Base-by-base conservation (phyloP, 768 basidiomycete genomes). In the Stropharia rugosoannulata region DNA sequence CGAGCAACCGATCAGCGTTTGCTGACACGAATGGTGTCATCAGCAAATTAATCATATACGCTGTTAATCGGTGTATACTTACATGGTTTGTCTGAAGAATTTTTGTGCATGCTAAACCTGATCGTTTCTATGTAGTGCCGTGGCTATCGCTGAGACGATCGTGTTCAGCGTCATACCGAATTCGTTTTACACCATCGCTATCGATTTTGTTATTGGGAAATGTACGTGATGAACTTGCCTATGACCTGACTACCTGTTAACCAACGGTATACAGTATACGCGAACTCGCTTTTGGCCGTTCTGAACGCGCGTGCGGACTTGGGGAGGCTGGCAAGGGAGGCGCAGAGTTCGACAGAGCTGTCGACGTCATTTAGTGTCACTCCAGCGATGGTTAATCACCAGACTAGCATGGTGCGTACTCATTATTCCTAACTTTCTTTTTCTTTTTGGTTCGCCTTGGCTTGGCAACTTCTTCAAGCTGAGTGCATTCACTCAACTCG, bases 121-220 rank as follows among this genome's bases (percentile, higher is more conserved):
- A 22, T 43, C 46, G 27, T 11, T 11, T 35, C 1, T 49, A 19
- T 43, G 12, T 45, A 79, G 78, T 7, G 68, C 70, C 42, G 67
- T 75, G 6, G 76, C 77, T 7, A 60, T 77, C 16, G 54, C 71
- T 11, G 74, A 76, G 64, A 68, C 73, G 12, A 67, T 74, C 27
- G 62, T 75, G 68, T 81, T 80, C 61, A 64, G 71, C 13, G 65
- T 67, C 1, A 59, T 73, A 29, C 79, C 80, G 2, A 62, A 75
- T 48, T 73, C 78, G 5, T 73, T 81, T 38, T 81, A 78, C 61
- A 72, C 72, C 18, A 71, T 80, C 56, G 78, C 76, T 2, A 72
- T 81, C 48, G 80, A 81, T 62, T 81, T 82, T 55, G 66, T 79
- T 32, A 77, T 81, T 51, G 80, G 80, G 54, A 81, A 81, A 71